phyloP scores from a whole-genome alignment of 495 filamentous ascomycete species.

The Lophiotrema nucula region DNA sequence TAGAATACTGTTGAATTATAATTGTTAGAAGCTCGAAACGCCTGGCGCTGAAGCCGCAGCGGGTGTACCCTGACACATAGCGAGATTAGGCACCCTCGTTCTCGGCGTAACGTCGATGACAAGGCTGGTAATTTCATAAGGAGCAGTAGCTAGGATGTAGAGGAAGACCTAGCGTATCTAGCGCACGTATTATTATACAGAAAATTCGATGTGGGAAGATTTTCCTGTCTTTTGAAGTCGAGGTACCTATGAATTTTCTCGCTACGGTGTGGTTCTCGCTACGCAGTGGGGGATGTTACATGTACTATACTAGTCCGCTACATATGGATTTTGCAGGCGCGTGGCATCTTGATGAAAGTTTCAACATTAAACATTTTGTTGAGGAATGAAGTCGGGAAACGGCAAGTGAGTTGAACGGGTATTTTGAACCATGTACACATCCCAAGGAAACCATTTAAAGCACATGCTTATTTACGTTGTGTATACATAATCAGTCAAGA shows the following conservation, averaged over 20 bases:
- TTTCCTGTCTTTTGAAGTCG: constrained; percentile 1
- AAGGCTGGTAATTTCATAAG: constrained; percentile 6
- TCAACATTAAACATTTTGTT: too few species aligned
- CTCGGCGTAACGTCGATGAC: constrained; percentile 6
- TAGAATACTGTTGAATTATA: constrained; percentile 7
- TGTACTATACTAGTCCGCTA: too few species aligned
- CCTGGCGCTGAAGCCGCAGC: constrained; percentile 8
- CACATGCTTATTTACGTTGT: too few species aligned
- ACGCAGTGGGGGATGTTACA: constrained; percentile 9
- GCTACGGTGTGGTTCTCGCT: constrained; percentile 10
- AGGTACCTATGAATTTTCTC: constrained; percentile 7
- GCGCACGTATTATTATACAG: constrained; percentile 8
- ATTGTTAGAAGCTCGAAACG: constrained; percentile 2
- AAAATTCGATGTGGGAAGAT: constrained; percentile 8
- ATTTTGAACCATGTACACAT: too few species aligned
- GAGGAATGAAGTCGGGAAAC: too few species aligned
- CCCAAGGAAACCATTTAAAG: too few species aligned
- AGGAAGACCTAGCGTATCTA: constrained; percentile 3
- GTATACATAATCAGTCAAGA: too few species aligned
- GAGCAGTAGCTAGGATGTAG: constrained; percentile 5
- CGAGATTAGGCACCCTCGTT: constrained; percentile 8
- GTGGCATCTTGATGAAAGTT: too few species aligned
- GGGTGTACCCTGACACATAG: constrained; percentile 1
- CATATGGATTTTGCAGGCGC: too few species aligned
- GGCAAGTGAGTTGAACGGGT: too few species aligned